Evolutionary conservation across 352 stramenopile genomes (phyloP).

Genomic region (Phytophthora quininea): DNA sequence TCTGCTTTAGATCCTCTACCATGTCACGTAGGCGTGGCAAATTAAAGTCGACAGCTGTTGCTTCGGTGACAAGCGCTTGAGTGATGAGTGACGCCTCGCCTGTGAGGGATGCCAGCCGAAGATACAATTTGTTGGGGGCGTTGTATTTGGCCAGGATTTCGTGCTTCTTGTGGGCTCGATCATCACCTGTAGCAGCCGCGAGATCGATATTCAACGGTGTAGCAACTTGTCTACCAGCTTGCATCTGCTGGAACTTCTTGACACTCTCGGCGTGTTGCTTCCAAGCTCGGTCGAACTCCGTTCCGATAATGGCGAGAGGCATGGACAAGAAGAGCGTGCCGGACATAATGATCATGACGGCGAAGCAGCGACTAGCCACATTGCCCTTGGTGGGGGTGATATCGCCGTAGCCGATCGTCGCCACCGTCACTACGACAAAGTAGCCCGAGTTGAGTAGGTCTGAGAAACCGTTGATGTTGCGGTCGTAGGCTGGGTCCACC

Average conservation of each 20-base stretch:
- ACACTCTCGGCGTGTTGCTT: slow-evolving; percentile 77
- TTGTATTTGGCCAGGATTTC: slow-evolving; percentile 87
- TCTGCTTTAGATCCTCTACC: slow-evolving; percentile 56
- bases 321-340: slow-evolving; percentile 86
- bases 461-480: slow-evolving; percentile 65
- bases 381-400: slow-evolving; percentile 81
- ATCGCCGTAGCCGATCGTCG: slow-evolving; percentile 81
- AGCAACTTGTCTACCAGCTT: slow-evolving; percentile 23
- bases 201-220: slow-evolving; percentile 33
- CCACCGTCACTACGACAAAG: slow-evolving; percentile 78
- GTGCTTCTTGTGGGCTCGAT: slow-evolving; percentile 59
- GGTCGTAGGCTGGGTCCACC: slow-evolving; percentile 75
- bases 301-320: slow-evolving; percentile 87
- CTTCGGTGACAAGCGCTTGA: slow-evolving; percentile 55
- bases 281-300: slow-evolving; percentile 82
- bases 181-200: slow-evolving; percentile 31
- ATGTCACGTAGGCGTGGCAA: slow-evolving; percentile 55
- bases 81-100: slow-evolving; percentile 75
- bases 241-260: slow-evolving; percentile 56
- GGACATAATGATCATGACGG: slow-evolving; percentile 87
- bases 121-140: slow-evolving; percentile 65
- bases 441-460: slow-evolving; percentile 79
- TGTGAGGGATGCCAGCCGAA: slow-evolving; percentile 63
- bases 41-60: slow-evolving; percentile 42
- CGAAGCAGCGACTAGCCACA: slow-evolving; percentile 60